Conservation (phyloP, 805 yeast species). For the Saccharomycopsis sp. region DNA sequence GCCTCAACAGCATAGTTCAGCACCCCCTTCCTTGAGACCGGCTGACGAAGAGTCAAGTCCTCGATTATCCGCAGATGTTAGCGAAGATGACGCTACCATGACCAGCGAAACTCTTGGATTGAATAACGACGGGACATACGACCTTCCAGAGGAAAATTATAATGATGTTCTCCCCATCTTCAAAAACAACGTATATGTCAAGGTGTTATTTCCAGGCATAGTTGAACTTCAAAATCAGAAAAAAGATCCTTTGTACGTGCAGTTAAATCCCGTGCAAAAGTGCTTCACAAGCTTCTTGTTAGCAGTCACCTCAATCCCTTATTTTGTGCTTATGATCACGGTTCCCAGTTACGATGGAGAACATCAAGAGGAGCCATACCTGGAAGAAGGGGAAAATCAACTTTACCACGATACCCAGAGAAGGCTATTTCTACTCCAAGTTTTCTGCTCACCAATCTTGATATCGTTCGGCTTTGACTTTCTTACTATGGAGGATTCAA, state of each 20-base stretch:
- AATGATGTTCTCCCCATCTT: background rate
- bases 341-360: conserved; percentile 7
- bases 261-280: conserved; percentile 1
- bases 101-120: background rate
- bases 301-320: conserved; percentile 9
- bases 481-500: background rate
- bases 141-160: background rate
- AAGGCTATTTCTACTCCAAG: conserved; percentile 8
- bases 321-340: conserved; percentile 8
- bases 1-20: background rate
- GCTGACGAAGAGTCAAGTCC: background rate
- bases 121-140: background rate
- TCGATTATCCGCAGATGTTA: background rate
- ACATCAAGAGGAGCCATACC: background rate
- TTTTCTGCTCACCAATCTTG: conserved; percentile 11
- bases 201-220: background rate
- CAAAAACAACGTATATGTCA: background rate
- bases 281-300: conserved; percentile 2
- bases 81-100: background rate
- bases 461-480: background rate
- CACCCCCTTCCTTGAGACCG: background rate
- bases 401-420: background rate
- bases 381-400: background rate
- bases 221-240: background rate
- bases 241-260: background rate